Base-by-base conservation (phyloP, 1,284 basidiomycete genomes). In the Ustilago lituana region DNA sequence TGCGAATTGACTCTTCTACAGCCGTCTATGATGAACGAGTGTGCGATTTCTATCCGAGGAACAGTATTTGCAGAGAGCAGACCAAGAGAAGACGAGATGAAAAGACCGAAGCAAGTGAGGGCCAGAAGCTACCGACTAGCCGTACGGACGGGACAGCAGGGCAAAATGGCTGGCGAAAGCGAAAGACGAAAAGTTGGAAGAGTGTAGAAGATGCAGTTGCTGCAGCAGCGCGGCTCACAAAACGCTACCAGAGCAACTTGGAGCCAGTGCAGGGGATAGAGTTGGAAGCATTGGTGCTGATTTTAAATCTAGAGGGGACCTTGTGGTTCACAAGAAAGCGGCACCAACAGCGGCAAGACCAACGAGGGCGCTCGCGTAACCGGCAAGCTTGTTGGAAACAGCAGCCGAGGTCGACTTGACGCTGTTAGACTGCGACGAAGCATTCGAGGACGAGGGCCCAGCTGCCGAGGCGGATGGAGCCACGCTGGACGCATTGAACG, bases 391-490 rank as follows among this genome's bases (percentile, higher is more conserved):
- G 46, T 33, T 35, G 27, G 26, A 35, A 10, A 29, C 38, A 3
- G 46, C 62, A 12, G 38, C 45, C 24, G 61, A 64, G 36, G 37
- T 41, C n/a, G 56, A 60, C 56, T 54, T 54, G 50, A 53, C 51
- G 29, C 48, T 60, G 14, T 55, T 52, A 23, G 55, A 37, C 26
- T 37, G 26, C 22, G 58, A 39, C 79, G 89, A 90, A 83, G 91
- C 88, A 83, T 91, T 86, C 20, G 91, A 90, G 82, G 88, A 90
- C 24, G 38, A 50, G 5, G 14, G 23, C 63, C 89, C 85, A 26
- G 90, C 89, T 75, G 87, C 89, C 43, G 89, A 88, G 46, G 88
- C 87, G 19, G 54, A 17, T 59, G 88, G 87, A 36, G 60, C 24
- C 57, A 39, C 65, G 47, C 37, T 50, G 43, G 51, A 29, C 3